Conservation (phyloP, 768 basidiomycete genomes). For the Botryobasidium botryosum region DNA sequence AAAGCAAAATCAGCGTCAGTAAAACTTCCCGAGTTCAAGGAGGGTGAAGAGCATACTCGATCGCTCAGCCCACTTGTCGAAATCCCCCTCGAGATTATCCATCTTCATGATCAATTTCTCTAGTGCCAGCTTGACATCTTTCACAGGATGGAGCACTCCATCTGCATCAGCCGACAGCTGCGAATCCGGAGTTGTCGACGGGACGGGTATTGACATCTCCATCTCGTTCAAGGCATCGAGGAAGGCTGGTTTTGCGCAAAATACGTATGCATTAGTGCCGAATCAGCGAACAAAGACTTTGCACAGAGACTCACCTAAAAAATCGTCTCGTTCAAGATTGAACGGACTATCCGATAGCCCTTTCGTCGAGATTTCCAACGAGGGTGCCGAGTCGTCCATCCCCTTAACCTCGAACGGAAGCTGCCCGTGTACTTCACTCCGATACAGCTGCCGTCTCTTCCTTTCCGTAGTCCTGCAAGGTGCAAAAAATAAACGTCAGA, state of each 20-base stretch:
- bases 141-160: conserved; percentile 28
- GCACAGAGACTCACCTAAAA: conserved; percentile 40
- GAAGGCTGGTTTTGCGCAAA: conserved; percentile 36
- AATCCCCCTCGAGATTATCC: conserved; percentile 62
- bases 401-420: conserved; percentile 74
- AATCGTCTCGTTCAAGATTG: conserved; percentile 46
- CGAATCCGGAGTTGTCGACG: background rate
- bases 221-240: conserved; percentile 47
- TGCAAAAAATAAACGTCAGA: background rate
- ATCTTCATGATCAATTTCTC: conserved; percentile 59
- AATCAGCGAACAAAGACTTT: background rate
- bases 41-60: conserved; percentile 38
- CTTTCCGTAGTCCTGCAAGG: conserved; percentile 47
- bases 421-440: conserved; percentile 66
- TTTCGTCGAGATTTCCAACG: conserved; percentile 60
- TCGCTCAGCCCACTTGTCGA: conserved; percentile 74
- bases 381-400: conserved; percentile 65
- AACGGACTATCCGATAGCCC: conserved; percentile 47
- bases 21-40: background rate
- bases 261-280: conserved; percentile 8
- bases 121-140: conserved; percentile 41
- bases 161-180: background rate
- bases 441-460: conserved; percentile 71
- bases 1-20: background rate
- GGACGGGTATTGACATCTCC: conserved; percentile 23